Evolutionary conservation across 495 filamentous ascomycete species (phyloP), one percentile per base, ranked within the genome.

Genomic region (Daldinia bambusicola): DNA sequence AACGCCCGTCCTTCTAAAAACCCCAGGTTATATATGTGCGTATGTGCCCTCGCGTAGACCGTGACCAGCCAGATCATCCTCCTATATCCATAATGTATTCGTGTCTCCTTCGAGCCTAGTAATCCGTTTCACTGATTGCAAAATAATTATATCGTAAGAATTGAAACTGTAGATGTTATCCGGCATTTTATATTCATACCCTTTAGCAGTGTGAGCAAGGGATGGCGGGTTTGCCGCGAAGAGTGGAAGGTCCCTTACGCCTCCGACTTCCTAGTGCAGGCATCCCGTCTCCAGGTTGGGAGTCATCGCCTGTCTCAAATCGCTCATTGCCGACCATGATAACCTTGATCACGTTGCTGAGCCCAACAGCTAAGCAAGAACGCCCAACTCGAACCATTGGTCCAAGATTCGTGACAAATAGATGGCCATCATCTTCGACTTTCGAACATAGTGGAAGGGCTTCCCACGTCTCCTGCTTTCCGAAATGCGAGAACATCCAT

Each of bases 341-440:
- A 31, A 92, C 74, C 76, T 92, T 92, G 66, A 92, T 83, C 1
- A 85, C 81, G 61, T 92, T 90, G 8, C 89, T 91, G 38, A 91
- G 86, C 0, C 84, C 89, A 1, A 93, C 83, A 1, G 88, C 90
- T 13, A 92, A 81, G 51, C 84, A 88, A 51, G 81, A 74, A 16
- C 83, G 82, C 5, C 90, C 89, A 5, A 91, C 74, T 60, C 81
- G 80, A 5, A 80, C 77, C 63, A 90, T 85, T 0, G 90, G 89
- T 0, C 91, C 91, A 0, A 87, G 76, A 56, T 80, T 81, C 14
- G 83, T 83, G 14, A 91, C 88, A 41, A 91, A 82, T 4, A 93
- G 80, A 45, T 87, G 79, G 2, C 74, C 71, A 3, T 78, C 70
- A n/a, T 77, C 74, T 12, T 77, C 75, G 16, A 70, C 55, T 12